Evolutionary conservation across 176 grass and related monocot genomes (phyloP), one percentile per base, ranked within the genome.

Genomic region (Musa schizocarpa): DNA sequence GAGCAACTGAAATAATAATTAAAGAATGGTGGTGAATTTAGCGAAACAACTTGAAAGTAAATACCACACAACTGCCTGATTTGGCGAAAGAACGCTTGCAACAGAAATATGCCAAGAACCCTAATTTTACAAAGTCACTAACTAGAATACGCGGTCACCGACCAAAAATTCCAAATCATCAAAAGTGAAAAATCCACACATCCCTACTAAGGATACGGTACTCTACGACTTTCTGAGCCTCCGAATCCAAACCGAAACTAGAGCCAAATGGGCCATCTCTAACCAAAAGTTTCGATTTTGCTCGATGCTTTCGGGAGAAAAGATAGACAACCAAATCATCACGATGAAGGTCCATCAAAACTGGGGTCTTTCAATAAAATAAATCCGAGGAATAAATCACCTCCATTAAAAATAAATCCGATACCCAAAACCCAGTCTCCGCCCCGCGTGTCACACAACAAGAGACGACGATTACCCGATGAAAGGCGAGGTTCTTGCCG

Each of bases 401-500:
- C 34, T 43, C 34, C 34, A 43, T 43, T 43, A 43, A 43, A 43
- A 43, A 43, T 21, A 68, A 70, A 70, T 69, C 67, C 11, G 43
- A 68, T 14, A 68, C 13, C 24, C 65, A 48, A 43, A 68, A 12
- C 65, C 13, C 13, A 27, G 8, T 22, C 3, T 11, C 17, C 58
- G 9, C 8, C 17, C 16, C 8, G 17, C 14, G 16, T 8, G 26
- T 26, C 63, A 26, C 10, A 3, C 25, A 70, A 17, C 48, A 48
- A 70, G 16, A 70, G 43, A 8, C 17, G 19, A 70, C 19, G 65
- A 34, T 70, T 70, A 70, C 34, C 12, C 25, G 24, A 11, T 68
- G 68, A 50, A 70, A 70, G 8, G 29, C 48, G 19, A 75, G 54
- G 55, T 75, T 75, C 54, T 75, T 75, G 13, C 73, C 73, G 73